Evolutionary conservation across 2,329 filamentous ascomycete genomes (phyloP), one percentile per base, ranked within the genome.

Genomic region (Hortaea sp.): DNA sequence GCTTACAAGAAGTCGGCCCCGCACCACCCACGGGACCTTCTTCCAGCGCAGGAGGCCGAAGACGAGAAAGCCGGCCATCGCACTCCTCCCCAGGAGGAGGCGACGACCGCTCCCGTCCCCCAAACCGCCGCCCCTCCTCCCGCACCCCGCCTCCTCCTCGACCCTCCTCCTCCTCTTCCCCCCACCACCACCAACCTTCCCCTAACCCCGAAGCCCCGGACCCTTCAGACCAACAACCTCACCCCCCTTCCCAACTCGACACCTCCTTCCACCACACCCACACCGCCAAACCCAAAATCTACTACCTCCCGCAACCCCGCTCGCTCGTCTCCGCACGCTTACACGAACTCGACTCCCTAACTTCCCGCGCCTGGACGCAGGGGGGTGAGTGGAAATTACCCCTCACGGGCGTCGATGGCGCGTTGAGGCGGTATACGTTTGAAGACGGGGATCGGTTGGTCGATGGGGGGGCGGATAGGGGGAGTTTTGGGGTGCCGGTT

Each of bases 261-360:
- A 69, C 77, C 31, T 69, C 79, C 9, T 84, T 84, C 63, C 63
- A 66, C 39, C 78, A 70, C 12, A 84, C 81, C 0, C 20, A 20
- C 20, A 69, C 67, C 1, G 65, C 78, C 0, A 82, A 82, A 57
- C 81, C 81, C 1, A 77, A 78, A 52, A 64, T 85, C 10, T 84
- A 84, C 63, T 84, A 72, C 63, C 69, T 77, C 39, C 79, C 84
- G 1, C 85, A 88, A 0, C 63, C 78, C 0, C 73, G 79, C 5
- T 76, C 81, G 0, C 67, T 88, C 5, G 83, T 77, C 1, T 72
- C 77, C 11, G 73, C 75, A 40, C 79, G 90, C 9, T 67, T 88
- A 4, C 78, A 82, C 47, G 71, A 72, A 43, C 69, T 85, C 11
- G 71, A 75, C 11, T 59, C 64, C 5, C 63, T 63, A 43, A 72